phyloP scores from a whole-genome alignment of 1,284 basidiomycete species.

The Ustilago lituana region DNA sequence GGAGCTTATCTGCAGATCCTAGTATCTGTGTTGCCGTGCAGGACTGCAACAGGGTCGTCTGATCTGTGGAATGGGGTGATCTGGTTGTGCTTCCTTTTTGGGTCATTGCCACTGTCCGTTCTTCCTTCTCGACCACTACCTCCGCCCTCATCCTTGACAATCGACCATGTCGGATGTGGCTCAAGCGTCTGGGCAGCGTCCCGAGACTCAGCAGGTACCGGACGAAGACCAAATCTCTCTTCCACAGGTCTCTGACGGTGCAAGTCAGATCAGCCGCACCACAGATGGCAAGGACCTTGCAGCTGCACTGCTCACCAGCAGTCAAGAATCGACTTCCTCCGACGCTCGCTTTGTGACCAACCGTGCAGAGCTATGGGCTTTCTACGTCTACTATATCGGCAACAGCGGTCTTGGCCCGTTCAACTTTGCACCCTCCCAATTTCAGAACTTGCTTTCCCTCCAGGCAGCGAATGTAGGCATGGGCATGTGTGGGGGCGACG shows the following conservation, averaged over 20 bases:
- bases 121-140: conserved; percentile 1
- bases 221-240: conserved; percentile 12
- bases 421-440: conserved; percentile 80
- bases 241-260: conserved; percentile 5
- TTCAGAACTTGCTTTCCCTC: conserved; percentile 76
- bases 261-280: conserved; percentile 4
- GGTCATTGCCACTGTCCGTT: background rate
- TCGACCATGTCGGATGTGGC: background rate
- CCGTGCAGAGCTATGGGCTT: conserved; percentile 72
- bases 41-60: no score
- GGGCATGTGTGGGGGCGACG: conserved; percentile 33
- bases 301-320: conserved; percentile 15
- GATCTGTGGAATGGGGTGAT: no score
- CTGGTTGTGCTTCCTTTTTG: no score
- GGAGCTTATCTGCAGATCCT: background rate
- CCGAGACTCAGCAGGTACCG: background rate
- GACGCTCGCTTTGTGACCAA: conserved; percentile 20
- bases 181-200: background rate
- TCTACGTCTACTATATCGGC: conserved; percentile 79
- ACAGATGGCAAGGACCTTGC: conserved; percentile 7
- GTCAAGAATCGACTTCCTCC: conserved; percentile 10
- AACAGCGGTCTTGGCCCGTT: conserved; percentile 74
- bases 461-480: conserved; percentile 72
- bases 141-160: no score
- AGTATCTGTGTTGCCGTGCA: background rate